A percentile compares a stretch with the other conserved stretches of the same genome.
Evolutionary conservation across 2,329 filamentous ascomycete species (phyloP).

Genomic region (Exophiala viscosa): DNA sequence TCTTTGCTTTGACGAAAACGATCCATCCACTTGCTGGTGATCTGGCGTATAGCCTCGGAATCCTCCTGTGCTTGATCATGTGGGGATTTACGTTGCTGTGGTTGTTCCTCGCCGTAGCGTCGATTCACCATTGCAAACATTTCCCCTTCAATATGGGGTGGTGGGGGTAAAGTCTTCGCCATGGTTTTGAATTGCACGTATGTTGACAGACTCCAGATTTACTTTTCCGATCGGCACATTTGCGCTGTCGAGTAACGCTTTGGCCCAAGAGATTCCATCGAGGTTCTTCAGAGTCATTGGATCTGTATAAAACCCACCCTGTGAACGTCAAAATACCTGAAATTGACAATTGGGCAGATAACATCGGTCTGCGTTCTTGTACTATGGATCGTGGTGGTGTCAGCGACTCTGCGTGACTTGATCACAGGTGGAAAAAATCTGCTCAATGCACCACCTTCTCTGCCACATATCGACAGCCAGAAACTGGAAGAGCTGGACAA

Average conservation of each 20-base stretch:
- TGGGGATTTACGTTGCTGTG: constrained; percentile 39
- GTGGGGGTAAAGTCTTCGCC: constrained; percentile 44
- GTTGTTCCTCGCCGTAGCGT: constrained; percentile 38
- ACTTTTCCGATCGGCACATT: constrained; percentile 58
- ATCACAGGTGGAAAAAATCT: constrained; percentile 14
- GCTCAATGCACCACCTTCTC: constrained; percentile 2
- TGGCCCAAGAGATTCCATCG: constrained; percentile 51
- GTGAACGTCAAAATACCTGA: not conserved
- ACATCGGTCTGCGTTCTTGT: constrained; percentile 47
- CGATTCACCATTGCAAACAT: constrained; percentile 32
- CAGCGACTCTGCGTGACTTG: constrained; percentile 44
- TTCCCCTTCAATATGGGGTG: constrained; percentile 61
- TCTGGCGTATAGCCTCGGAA: constrained; percentile 35
- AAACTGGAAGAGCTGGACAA: too few species aligned
- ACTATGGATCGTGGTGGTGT: constrained; percentile 54
- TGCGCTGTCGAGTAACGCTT: constrained; percentile 41
- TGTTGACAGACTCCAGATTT: constrained; percentile 35
- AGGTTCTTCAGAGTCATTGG: constrained; percentile 55
- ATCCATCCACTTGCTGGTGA: constrained; percentile 30
- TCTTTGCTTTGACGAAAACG: constrained; percentile 31
- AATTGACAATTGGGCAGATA: constrained; percentile 31
- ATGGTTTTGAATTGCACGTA: not conserved
- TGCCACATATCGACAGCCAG: not conserved
- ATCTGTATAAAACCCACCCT: constrained; percentile 36
- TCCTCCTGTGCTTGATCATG: constrained; percentile 34